Evolutionary conservation across 2,329 filamentous ascomycete species (phyloP), one percentile per base, ranked within the genome.

Genomic region (Clonostachys rhizophaga): DNA sequence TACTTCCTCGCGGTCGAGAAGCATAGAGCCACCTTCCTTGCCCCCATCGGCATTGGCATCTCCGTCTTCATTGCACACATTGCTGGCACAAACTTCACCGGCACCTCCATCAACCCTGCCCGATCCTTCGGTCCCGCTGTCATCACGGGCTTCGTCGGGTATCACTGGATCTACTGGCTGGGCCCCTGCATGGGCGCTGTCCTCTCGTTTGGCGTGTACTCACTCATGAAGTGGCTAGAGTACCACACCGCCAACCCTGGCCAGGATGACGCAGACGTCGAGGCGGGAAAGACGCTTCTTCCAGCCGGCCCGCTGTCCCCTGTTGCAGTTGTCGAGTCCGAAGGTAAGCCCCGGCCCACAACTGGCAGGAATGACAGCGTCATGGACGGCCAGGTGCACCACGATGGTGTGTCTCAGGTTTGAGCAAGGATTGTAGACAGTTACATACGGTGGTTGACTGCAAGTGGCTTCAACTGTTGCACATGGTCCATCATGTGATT

Each of bases 1-100:
- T 74, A 82, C 58, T 84, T 87, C 79, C 67, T 87, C 44, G 84
- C 83, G 0, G 76, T 78, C 4, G 83, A 87, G 57, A 87, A 89
- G 62, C 84, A 87, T 57, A 79, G 80, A 40, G 79, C 81, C 4
- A 89, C 84, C 0, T 87, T 76, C 55, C 64, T 88, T 2, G 85
- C 84, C 0, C 85, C 86, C 0, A 65, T 89, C 1, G 84, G 81
- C 3, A 87, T 89, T 51, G 86, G 86, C 0, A 60, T 88, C 5
- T 68, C 83, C 0, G 70, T 89, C 30, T 88, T 89, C 58, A 72
- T 88, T 20, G 66, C 64, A 3, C 58, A 72, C 54, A 59, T 71
- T 35, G 50, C 52, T n/a, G 53, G 62, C 40, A 58, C 65, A 4
- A 60, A 62, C 45, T 72, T 67, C 39, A 72, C 71, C 2, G 68